Evolutionary conservation across 179 eudicot species (phyloP), one percentile per base, ranked within the genome.

Genomic region (Camellia oleifera): DNA sequence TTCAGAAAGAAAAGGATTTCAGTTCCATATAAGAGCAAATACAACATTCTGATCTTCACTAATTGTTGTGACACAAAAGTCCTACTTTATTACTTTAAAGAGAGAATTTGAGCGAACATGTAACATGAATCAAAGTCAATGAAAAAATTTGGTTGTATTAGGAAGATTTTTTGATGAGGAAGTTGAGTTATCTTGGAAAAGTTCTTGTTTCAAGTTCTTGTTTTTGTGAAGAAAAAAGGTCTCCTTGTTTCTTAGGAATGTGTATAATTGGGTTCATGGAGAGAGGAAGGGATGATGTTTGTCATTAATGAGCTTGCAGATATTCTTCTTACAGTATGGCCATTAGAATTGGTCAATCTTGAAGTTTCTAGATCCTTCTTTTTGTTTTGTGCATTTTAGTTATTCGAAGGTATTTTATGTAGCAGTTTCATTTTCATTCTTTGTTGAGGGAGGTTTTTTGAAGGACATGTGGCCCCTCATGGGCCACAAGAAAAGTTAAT

Each of bases 1-100:
- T 72, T 72, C 46, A 72, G 45, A 53, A 72, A 53, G 45, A 72
- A 71, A 72, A 72, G 76, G 62, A 72, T 53, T 23, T 53, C 2
- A 1, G 18, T 72, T 11, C 60, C 17, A 23, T 50, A 14, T 18
- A 52, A 7, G 6, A 23, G 15, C 40, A 32, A 32, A 32, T 32
- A 32, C 40, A 32, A 32, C 40, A 32, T 32, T 32, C 40, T 32
- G 40, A 32, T 32, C 2, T 32, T 23, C 7, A 72, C 53, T 20
- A 15, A 14, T 68, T 42, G 52, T 48, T 4, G 52, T 48, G 40
- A 32, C 40, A 32, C 2, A 32, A 32, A 32, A 32, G 40, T 32
- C 40, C 40, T 32, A 48, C 52, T 7, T 48, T 48, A 48, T 48
- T 48, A 32, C 40, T 32, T 32, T 32, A 32, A 32, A 32, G 40